Evolutionary conservation across 179 eudicot species (phyloP), one percentile per base, ranked within the genome.

Genomic region (Patellifolia procumbens): DNA sequence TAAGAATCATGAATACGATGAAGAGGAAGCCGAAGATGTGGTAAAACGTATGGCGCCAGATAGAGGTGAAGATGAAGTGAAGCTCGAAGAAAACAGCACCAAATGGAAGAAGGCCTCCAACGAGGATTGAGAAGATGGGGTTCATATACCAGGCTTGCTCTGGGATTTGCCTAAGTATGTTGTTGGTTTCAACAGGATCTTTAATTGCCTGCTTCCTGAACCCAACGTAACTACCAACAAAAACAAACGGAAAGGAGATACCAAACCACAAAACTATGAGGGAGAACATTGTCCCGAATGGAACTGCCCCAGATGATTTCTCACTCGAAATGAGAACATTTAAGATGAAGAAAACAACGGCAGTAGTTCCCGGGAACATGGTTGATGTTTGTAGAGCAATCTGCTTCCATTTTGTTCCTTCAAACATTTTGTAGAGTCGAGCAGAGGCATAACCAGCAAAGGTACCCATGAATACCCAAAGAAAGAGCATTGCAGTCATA

Each of bases 391-490:
- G 52, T 20, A 82, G 52, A 55, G 88, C 82, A 37, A 79, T 85
- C 53, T 71, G 68, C 75, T 82, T 85, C 85, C 88, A 85, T 43
- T 85, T 85, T 19, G 88, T 82, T 63, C 88, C 88, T 75, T 85
- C 82, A 37, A 82, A 85, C 85, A 85, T 85, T 58, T 85, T 85
- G 78, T 82, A 85, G 13, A 85, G 79, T 6, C 84, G 83, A 24
- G 88, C 52, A 45, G 88, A 85, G 28, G 88, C 80, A 67, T 85
- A 85, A 65, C 88, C 88, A 32, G 88, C 88, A 60, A 82, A 80
- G 39, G 82, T 71, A n/a, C 88, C 88, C 88, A 85, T 85, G 74
- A 85, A 85, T 42, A 82, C 85, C 83, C 83, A 85, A 46, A 85
- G 80, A 53, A 85, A 80, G 78, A 85, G 83, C 85, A 82, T 74